phyloP scores from a whole-genome alignment of 139 green algal genomes.

The Picochlorum sp. region DNA sequence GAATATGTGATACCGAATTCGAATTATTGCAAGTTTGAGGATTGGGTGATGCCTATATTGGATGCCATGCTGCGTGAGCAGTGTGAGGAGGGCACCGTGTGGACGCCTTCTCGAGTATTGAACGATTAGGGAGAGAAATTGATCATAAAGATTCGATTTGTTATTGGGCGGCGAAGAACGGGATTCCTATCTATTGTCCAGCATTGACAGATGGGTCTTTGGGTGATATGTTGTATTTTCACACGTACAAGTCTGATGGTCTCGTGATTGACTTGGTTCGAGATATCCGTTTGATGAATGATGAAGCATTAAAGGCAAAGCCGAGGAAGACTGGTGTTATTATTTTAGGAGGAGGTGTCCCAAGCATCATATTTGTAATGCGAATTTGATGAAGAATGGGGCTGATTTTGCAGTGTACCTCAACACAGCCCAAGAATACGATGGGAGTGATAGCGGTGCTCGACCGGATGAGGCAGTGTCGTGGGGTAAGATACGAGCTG shows the following conservation, averaged over 20 bases:
- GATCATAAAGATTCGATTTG: slow-evolving; percentile 77
- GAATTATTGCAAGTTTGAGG: slow-evolving; percentile 99
- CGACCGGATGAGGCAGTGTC: slow-evolving; percentile 90
- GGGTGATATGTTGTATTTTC: slow-evolving; percentile 99
- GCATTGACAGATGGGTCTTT: slow-evolving; percentile 81
- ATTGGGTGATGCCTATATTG: slow-evolving; percentile 98
- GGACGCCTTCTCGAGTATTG: slow-evolving; percentile 82
- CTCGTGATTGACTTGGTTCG: slow-evolving; percentile 67
- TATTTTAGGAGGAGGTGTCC: slow-evolving; percentile 84
- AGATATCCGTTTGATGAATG: slow-evolving; percentile 76
- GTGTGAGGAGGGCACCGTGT: slow-evolving; percentile 61
- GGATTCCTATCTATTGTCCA: slow-evolving; percentile 94
- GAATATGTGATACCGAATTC: slow-evolving; percentile 99
- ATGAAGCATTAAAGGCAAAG: slow-evolving; percentile 74
- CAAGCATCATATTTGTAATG: slow-evolving; percentile 99
- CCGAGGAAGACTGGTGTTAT: slow-evolving; percentile 83
- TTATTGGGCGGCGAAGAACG: slow-evolving; percentile 86
- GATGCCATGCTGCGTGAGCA: slow-evolving; percentile 90
- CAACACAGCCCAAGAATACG: slow-evolving; percentile 93
- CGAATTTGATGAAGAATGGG: slow-evolving; percentile 98
- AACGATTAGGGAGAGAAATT: slow-evolving; percentile 80
- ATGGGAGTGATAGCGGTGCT: slow-evolving; percentile 86
- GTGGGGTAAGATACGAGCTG: slow-evolving; percentile 93
- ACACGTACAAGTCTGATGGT: slow-evolving; percentile 74
- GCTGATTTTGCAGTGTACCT: slow-evolving; percentile 88